Conservation (phyloP, 169 alveolate species). For the Miamiensis avidus region DNA sequence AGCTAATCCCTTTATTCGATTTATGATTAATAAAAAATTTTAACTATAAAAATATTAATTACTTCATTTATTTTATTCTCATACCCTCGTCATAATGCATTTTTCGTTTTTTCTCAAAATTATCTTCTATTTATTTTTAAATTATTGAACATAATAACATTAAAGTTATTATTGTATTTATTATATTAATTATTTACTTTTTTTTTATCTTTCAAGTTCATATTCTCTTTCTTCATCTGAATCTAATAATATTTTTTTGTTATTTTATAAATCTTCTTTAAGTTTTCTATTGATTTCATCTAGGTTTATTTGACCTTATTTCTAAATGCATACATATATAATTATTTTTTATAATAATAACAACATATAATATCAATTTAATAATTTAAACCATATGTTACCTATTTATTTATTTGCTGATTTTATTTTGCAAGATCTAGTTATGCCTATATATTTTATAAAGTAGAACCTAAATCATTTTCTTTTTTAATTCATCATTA, state of each 20-base stretch:
- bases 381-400: too few species aligned
- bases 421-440: not conserved
- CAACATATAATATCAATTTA: too few species aligned
- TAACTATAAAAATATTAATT: too few species aligned
- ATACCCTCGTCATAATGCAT: not conserved
- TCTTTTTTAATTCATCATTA: not conserved
- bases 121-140: too few species aligned
- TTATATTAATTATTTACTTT: not conserved
- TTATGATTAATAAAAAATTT: too few species aligned
- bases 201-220: not conserved
- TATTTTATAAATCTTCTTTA: not conserved
- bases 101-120: not conserved
- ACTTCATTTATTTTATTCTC: not conserved
- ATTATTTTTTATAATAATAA: too few species aligned
- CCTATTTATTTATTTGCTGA: not conserved
- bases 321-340: not conserved
- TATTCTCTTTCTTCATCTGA: not conserved
- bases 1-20: not conserved
- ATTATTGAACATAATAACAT: too few species aligned
- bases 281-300: not conserved
- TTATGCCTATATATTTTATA: too few species aligned
- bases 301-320: too few species aligned
- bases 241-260: not conserved
- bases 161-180: too few species aligned
- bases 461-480: not conserved